Conservation (phyloP, 257 asterid genomes). For the Perilla frutescens region DNA sequence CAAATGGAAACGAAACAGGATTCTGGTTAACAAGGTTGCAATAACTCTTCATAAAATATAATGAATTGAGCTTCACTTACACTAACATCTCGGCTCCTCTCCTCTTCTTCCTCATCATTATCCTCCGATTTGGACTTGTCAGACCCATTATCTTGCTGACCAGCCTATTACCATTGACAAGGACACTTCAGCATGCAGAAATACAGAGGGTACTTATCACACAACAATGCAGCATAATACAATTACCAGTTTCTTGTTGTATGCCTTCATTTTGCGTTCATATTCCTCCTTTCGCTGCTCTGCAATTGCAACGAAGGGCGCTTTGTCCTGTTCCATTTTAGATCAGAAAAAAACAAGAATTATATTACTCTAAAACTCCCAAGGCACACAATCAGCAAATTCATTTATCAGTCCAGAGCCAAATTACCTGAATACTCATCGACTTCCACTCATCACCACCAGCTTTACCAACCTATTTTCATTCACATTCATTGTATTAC, state of each 20-base stretch:
- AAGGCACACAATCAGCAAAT: background rate
- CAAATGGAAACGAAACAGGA: background rate
- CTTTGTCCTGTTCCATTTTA: constrained; percentile 45
- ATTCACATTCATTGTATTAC: background rate
- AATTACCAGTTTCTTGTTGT: constrained; percentile 56
- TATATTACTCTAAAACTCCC: background rate
- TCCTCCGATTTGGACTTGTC: constrained; percentile 81
- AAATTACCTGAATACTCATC: constrained; percentile 54
- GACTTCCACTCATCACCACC: constrained; percentile 74
- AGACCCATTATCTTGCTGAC: constrained; percentile 55
- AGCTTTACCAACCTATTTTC: constrained; percentile 71
- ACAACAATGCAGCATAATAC: background rate
- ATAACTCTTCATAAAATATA: background rate
- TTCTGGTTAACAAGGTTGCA: background rate
- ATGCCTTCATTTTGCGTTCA: constrained; percentile 47
- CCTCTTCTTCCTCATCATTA: constrained; percentile 61
- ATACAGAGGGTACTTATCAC: background rate
- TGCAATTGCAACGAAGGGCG: constrained; percentile 48
- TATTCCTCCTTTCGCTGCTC: constrained; percentile 50
- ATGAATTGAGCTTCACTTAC: background rate
- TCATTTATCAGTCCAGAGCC: background rate
- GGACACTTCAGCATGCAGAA: background rate
- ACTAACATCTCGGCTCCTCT: constrained; percentile 63
- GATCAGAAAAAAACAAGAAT: background rate
- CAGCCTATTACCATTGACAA: constrained; percentile 37